These are phyloP conservation scores for Solanum clarkiae DNA, from an alignment of 257 asterid species.

Conservation along the genomic window DNA sequence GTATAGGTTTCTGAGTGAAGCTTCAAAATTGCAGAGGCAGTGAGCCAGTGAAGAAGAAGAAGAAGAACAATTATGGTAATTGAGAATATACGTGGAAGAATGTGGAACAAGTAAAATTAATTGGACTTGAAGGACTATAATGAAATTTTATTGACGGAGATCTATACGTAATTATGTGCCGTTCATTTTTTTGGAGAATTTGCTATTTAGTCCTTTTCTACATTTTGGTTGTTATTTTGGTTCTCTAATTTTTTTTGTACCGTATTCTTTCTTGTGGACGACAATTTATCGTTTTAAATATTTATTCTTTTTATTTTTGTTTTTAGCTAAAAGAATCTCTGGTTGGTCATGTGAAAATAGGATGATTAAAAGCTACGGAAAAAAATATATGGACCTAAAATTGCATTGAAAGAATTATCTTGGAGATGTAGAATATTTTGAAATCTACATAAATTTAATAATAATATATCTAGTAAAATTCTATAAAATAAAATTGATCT, in stretches of 20 bases:
- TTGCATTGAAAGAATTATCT: too few species aligned
- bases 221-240: not conserved
- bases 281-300: not conserved
- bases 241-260: not conserved
- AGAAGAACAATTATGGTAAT: not conserved
- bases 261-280: not conserved
- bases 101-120: slow-evolving; percentile 17
- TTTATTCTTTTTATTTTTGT: not conserved
- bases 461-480: too few species aligned
- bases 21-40: not conserved
- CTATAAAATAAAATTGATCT: too few species aligned
- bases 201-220: not conserved
- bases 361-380: too few species aligned
- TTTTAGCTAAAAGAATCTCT: not conserved
- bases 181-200: slow-evolving; percentile 1
- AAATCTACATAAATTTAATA: too few species aligned
- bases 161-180: not conserved
- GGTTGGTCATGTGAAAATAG: too few species aligned
- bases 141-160: not conserved
- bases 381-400: too few species aligned
- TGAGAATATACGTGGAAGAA: slow-evolving; percentile 38
- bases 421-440: too few species aligned
- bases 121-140: slow-evolving; percentile 9
- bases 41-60: not conserved
- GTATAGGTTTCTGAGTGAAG: not conserved